A percentile compares a stretch with the other conserved stretches of the same genome.
Conservation (phyloP, 106 monocot species). For the Dendrobium chrysotoxum region DNA sequence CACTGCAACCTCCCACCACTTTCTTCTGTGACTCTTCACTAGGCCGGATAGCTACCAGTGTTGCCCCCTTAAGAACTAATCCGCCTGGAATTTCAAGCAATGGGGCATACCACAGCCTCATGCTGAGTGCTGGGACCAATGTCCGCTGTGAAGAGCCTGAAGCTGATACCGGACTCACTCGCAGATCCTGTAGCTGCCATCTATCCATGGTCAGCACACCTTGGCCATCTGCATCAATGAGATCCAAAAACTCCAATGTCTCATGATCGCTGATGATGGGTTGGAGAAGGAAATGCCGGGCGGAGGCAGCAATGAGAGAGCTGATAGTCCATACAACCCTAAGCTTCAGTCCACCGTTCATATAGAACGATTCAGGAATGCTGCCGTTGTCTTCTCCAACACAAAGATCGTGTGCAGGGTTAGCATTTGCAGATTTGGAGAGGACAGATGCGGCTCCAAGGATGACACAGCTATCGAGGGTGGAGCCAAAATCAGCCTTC, state of each 20-base stretch:
- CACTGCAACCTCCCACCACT: not conserved
- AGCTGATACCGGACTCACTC: constrained; percentile 56
- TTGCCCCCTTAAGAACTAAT: constrained; percentile 60
- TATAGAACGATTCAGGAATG: constrained; percentile 66
- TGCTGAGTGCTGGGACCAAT: constrained; percentile 74
- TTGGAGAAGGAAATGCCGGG: constrained; percentile 65
- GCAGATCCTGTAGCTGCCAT: constrained; percentile 58
- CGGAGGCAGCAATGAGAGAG: constrained; percentile 82
- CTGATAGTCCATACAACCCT: constrained; percentile 92
- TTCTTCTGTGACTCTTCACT: constrained; percentile 21
- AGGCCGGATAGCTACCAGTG: constrained; percentile 75
- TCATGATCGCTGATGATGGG: constrained; percentile 83
- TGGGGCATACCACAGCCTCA: constrained; percentile 79
- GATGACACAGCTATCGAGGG: constrained; percentile 64
- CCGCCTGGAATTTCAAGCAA: constrained; percentile 67
- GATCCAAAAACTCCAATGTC: constrained; percentile 46
- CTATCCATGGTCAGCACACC: constrained; percentile 64
- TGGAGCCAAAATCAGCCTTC: constrained; percentile 72
- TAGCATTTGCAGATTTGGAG: constrained; percentile 7
- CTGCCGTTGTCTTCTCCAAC: constrained; percentile 24
- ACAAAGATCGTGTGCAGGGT: not conserved
- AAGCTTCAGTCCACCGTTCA: constrained; percentile 58
- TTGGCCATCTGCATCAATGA: constrained; percentile 85
- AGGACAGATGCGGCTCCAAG: constrained; percentile 59
- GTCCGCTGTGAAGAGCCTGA: constrained; percentile 71